Evolutionary conservation across 768 basidiomycete genomes (phyloP).

Genomic region (Russula virescens): DNA sequence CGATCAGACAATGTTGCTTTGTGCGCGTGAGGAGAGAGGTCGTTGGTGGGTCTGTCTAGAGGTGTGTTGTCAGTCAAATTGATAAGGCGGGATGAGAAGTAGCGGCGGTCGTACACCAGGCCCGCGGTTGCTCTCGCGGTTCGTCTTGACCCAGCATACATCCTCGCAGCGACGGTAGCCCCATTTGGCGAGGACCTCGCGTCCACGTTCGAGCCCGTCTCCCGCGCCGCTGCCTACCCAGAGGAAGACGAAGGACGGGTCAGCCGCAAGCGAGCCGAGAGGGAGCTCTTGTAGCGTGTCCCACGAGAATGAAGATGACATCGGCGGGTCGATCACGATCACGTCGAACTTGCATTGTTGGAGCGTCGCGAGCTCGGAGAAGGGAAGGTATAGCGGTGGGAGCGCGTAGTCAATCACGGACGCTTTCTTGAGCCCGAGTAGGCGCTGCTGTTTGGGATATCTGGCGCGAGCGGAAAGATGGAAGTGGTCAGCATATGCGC

Average conservation of each 20-base stretch:
- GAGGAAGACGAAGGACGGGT: constrained; percentile 90
- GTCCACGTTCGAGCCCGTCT: constrained; percentile 85
- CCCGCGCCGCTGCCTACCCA: constrained; percentile 94
- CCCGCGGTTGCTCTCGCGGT: constrained; percentile 61
- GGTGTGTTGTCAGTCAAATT: not conserved
- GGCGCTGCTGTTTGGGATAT: constrained; percentile 88
- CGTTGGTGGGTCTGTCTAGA: constrained; percentile 77
- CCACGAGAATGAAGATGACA: constrained; percentile 83
- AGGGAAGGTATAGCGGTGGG: constrained; percentile 67
- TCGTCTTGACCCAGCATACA: constrained; percentile 98
- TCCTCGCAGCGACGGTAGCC: constrained; percentile 94
- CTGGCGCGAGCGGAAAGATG: constrained; percentile 36
- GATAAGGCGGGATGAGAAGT: not conserved
- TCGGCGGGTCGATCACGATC: constrained; percentile 87
- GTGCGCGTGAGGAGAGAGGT: constrained; percentile 82
- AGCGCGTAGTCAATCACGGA: constrained; percentile 66
- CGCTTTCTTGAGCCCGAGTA: constrained; percentile 77
- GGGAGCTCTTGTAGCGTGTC: constrained; percentile 77
- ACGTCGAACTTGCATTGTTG: constrained; percentile 79
- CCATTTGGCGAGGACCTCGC: constrained; percentile 90
- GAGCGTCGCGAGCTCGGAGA: constrained; percentile 49
- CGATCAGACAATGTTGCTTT: constrained; percentile 94
- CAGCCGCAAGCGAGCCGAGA: constrained; percentile 74
- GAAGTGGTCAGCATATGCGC: not conserved
- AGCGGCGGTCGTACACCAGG: constrained; percentile 53